A percentile compares a stretch with the other conserved stretches of the same genome.
Evolutionary conservation across 257 asterid species (phyloP).

Genomic region (Voacanga thouarsii): DNA sequence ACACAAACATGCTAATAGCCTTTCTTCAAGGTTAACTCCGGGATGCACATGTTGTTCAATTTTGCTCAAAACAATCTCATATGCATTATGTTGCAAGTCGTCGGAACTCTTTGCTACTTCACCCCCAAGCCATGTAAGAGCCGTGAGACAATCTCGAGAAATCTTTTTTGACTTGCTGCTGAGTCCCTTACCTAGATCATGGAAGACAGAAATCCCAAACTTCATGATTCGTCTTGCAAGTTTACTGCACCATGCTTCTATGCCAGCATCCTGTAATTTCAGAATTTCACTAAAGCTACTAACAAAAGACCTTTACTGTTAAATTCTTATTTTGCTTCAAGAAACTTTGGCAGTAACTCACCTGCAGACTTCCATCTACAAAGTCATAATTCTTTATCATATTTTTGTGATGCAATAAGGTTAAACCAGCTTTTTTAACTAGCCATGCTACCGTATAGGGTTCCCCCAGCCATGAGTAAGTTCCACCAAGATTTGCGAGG

Average conservation of each 20-base stretch:
- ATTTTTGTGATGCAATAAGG: slow-evolving; percentile 55
- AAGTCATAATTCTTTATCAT: slow-evolving; percentile 69
- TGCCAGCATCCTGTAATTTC: slow-evolving; percentile 49
- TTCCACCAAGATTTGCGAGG: slow-evolving; percentile 79
- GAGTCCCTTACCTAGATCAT: slow-evolving; percentile 67
- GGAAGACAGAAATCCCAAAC: slow-evolving; percentile 54
- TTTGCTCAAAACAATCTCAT: slow-evolving; percentile 61
- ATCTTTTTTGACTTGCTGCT: slow-evolving; percentile 58
- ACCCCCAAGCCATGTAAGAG: slow-evolving; percentile 81
- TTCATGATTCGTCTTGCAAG: slow-evolving; percentile 50
- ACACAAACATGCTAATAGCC: slow-evolving; percentile 82
- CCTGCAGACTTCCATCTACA: slow-evolving; percentile 66
- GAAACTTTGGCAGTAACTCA: slow-evolving; percentile 9
- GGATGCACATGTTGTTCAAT: slow-evolving; percentile 81
- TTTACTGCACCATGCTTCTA: slow-evolving; percentile 78
- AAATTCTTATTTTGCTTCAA: background rate
- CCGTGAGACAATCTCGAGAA: slow-evolving; percentile 62
- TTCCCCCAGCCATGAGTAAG: slow-evolving; percentile 84
- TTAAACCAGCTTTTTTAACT: slow-evolving; percentile 67
- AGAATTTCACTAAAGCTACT: slow-evolving; percentile 5
- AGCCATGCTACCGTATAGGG: slow-evolving; percentile 79
- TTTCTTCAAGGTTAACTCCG: slow-evolving; percentile 83
- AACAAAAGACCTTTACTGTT: background rate
- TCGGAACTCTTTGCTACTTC: slow-evolving; percentile 69
- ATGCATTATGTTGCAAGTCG: slow-evolving; percentile 62